phyloP scores from a whole-genome alignment of 495 filamentous ascomycete species.

The Podospora comata region DNA sequence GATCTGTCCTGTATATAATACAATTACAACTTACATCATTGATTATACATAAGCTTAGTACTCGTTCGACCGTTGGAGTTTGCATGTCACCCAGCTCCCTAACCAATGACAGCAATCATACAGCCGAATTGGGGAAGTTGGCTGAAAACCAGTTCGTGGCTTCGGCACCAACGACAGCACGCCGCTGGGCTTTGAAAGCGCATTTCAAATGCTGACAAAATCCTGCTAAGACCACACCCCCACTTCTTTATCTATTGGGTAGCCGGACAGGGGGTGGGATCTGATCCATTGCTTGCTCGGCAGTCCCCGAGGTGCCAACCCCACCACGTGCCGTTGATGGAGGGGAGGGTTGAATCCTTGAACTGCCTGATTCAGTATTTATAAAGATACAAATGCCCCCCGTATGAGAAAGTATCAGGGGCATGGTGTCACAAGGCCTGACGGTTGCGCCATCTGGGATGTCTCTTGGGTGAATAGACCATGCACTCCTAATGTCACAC shows the following conservation, averaged over 20 bases:
- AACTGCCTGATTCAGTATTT: neutral
- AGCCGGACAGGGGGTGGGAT: too few species aligned
- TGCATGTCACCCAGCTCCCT: neutral
- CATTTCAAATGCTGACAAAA: conserved; percentile 21
- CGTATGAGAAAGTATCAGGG: too few species aligned
- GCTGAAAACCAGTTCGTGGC: neutral
- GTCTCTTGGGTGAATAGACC: too few species aligned
- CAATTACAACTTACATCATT: neutral
- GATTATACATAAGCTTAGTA: neutral
- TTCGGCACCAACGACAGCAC: neutral
- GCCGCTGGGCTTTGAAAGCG: neutral
- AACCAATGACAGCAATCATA: neutral
- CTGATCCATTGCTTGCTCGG: neutral
- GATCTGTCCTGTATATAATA: neutral
- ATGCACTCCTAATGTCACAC: too few species aligned
- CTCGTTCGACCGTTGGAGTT: neutral
- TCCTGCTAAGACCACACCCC: neutral
- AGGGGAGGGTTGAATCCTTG: too few species aligned
- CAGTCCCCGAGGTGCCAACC: neutral
- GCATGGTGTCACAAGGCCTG: too few species aligned
- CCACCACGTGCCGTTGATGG: neutral
- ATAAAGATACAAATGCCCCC: neutral
- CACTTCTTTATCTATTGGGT: neutral
- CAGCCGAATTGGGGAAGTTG: neutral
- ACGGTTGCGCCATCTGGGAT: too few species aligned